These are phyloP conservation scores for Dendryphion nanum DNA, from an alignment of 2,329 filamentous ascomycete species.

Conservation along the genomic window DNA sequence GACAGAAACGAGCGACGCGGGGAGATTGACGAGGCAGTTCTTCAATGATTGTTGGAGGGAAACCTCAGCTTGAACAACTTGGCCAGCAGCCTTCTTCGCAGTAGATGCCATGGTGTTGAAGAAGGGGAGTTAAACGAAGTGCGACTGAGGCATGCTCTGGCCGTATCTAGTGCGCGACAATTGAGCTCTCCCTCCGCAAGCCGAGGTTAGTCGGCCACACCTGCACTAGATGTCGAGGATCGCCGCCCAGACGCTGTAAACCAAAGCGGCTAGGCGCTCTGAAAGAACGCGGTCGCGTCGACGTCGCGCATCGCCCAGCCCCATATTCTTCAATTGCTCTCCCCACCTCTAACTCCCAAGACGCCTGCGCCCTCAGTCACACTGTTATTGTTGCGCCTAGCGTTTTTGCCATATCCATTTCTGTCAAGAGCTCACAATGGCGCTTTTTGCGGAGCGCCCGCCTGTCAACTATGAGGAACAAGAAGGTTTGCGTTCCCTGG, in stretches of 20 bases:
- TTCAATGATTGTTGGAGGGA: slow-evolving; percentile 77
- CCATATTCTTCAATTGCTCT: slow-evolving; percentile 1
- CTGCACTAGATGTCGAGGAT: no score
- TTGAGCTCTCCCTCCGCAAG: no score
- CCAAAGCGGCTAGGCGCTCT: no score
- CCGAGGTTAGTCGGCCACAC: slow-evolving; percentile 31
- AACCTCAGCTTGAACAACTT: slow-evolving; percentile 73
- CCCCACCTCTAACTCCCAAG: not conserved
- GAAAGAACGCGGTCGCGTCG: slow-evolving; percentile 1
- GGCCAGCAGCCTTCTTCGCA: slow-evolving; percentile 44
- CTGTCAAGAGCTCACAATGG: slow-evolving; percentile 62
- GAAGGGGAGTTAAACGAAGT: slow-evolving; percentile 2
- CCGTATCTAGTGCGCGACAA: not conserved
- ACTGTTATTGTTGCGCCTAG: not conserved
- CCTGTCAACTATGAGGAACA: slow-evolving; percentile 87
- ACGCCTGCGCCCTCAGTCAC: not conserved
- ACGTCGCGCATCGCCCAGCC: slow-evolving; percentile 3
- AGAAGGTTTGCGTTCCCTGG: slow-evolving; percentile 59
- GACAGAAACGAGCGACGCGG: slow-evolving; percentile 76
- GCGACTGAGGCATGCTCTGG: not conserved
- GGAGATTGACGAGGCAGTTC: slow-evolving; percentile 93
- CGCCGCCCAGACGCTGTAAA: no score
- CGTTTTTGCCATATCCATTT: not conserved
- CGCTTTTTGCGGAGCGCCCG: slow-evolving; percentile 75
- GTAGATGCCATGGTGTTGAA: slow-evolving; percentile 27